Evolutionary conservation across 2,329 filamentous ascomycete genomes (phyloP).

Genomic region (Colletotrichum paranaense): DNA sequence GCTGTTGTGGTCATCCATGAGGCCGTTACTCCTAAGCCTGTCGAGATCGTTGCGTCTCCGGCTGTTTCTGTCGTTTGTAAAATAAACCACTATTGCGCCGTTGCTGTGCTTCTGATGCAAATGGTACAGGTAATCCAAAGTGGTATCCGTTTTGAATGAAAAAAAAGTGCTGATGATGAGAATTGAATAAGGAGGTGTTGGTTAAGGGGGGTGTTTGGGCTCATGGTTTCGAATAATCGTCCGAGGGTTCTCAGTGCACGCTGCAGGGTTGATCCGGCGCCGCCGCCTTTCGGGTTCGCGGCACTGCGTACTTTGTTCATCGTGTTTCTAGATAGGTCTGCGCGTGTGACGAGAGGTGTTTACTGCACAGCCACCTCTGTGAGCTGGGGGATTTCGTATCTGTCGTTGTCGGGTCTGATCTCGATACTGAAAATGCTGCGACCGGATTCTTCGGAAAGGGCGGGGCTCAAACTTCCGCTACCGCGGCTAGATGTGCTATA

Average conservation of each 20-base stretch:
- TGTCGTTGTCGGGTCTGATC: constrained; percentile 52
- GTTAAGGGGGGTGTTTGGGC: background rate
- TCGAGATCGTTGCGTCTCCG: constrained; percentile 13
- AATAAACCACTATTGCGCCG: constrained; percentile 34
- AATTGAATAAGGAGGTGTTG: constrained; percentile 20
- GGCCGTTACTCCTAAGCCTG: constrained; percentile 30
- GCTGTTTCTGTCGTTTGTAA: constrained; percentile 30
- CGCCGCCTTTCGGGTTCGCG: background rate
- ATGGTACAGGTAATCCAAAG: constrained; percentile 34
- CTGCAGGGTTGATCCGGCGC: background rate
- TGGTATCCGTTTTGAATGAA: constrained; percentile 31
- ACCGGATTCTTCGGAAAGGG: constrained; percentile 54
- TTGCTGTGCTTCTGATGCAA: constrained; percentile 39
- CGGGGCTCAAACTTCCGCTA: constrained; percentile 56
- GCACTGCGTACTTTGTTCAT: background rate
- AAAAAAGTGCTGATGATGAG: constrained; percentile 32
- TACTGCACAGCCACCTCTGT: constrained; percentile 58
- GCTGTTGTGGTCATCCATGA: constrained; percentile 25
- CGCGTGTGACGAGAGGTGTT: background rate
- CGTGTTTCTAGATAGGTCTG: background rate
- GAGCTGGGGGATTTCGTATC: constrained; percentile 47
- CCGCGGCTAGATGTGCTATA: constrained; percentile 58
- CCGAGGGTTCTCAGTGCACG: background rate
- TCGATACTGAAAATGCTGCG: constrained; percentile 43
- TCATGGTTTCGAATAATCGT: background rate